Base-by-base conservation (phyloP, 164 flowering plant genomes). In the Amborella trichopoda region DNA sequence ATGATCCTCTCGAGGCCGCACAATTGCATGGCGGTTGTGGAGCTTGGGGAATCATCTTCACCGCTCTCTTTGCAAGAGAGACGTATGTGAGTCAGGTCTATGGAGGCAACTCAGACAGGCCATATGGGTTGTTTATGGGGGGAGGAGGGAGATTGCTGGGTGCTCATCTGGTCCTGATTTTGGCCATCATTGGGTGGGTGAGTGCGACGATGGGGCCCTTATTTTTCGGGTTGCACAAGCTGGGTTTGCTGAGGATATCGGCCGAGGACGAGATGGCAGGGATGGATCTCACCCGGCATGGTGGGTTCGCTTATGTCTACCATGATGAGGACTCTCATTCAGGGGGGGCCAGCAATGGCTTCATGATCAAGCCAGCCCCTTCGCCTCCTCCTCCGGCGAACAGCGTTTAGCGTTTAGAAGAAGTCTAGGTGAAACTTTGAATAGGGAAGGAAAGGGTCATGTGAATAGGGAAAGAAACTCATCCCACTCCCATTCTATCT, bases 21-120 rank as follows among this genome's bases (percentile, higher is more conserved):
- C 94, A 83, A 49, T 52, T 83, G 16, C 94, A 83, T 53, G 94
- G 88, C 2, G 94, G 94, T 3, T 83, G 94, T 36, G 94, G 94
- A 2, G 70, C 89, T 2, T 84, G 94, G 94, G 94, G 94, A 4
- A 55, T 84, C 9, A 65, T 84, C 0, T 84, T 84, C 67, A 84
- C 94, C 1, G 84, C 72, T 3, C 53, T 84, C 14, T 81, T 84
- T 38, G 94, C 87, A 0, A 58, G 20, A 0, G 50, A 79, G 49
- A 56, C 57, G 26, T 84, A 66, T 54, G 84, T 84, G 25, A 54
- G 47, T 26, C 68, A 84, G 49, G 82, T 74, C 1, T 84, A 78
- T 61, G 45, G 68, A 23, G 21, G 21, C 23, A 19, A 13, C 17
- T 51, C 64, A 2, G 75, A 64, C 12, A 44, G 76, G 14, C 78